Evolutionary conservation across 192 early-diverging fungal species (phyloP), one percentile per base, ranked within the genome.

Genomic region (Backusella circina): DNA sequence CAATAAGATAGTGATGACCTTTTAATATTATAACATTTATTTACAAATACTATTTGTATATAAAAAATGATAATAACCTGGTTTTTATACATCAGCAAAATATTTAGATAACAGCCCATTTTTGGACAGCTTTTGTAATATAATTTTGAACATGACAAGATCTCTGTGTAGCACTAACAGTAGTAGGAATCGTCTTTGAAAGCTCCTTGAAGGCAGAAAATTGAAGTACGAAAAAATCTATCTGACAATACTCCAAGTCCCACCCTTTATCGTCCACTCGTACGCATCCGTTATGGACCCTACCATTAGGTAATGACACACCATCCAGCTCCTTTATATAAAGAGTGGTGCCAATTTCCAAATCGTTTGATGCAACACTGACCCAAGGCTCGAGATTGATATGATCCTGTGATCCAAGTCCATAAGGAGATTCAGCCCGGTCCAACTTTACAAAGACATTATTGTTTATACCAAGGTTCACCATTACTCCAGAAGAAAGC

Each of bases 271-370:
- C 84, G 65, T 83, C 84, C 0, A 80, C 81, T 8, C 73, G 65
- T 18, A 82, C 75, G 65, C 84, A 85, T 26, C 84, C 84, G 33
- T 85, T 85, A 54, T 85, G 84, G 1, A 5, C 71, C 38, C 67
- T 66, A 15, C 79, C 84, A 28, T 81, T 76, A 28, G 84, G 79
- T 12, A 83, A 38, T 6, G 39, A 28, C 6, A 81, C 7, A 10
- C 79, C 79, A 16, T 81, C 77, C n/a, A 85, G 33, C 39, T 71
- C 47, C 37, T 76, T 77, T 37, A 85, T 61, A 54, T 70, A 85
- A 4, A 85, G 21, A 0, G 7, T 73, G 7, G 80, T 79, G 4
- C 84, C 84, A 1, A 21, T 35, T 13, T 26, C 31, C 2, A 85
- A 2, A 16, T 85, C 82, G 71, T 85, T 85, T 23, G 74, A 47